Evolutionary conservation across 768 basidiomycete genomes (phyloP).

Genomic region (Lepiota venenata): DNA sequence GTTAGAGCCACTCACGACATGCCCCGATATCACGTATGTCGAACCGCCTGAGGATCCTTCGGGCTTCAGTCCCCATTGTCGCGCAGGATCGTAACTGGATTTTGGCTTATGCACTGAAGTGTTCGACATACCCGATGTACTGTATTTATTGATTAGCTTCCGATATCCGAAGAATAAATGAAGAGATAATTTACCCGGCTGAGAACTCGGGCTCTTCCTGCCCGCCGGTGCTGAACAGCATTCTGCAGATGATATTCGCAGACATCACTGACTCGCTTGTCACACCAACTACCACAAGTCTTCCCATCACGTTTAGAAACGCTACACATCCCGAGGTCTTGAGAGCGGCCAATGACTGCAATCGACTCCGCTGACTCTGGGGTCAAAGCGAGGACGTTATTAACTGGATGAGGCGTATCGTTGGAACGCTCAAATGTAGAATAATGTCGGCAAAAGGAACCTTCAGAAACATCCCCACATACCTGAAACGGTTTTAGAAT

Average conservation of each 20-base stretch:
- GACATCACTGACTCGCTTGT: constrained; percentile 79
- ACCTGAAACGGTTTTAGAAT: constrained; percentile 88
- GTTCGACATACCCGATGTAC: constrained; percentile 71
- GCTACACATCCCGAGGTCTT: constrained; percentile 83
- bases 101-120: constrained; percentile 49
- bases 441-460: constrained; percentile 5
- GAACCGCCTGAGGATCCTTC: constrained; percentile 36
- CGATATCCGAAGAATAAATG: neutral
- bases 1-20: constrained; percentile 54
- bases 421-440: constrained; percentile 33
- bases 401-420: constrained; percentile 68
- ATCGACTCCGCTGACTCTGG: constrained; percentile 81
- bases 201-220: constrained; percentile 85
- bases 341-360: constrained; percentile 79
- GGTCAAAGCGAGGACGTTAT: constrained; percentile 83
- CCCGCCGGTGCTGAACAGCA: constrained; percentile 72
- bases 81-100: constrained; percentile 59
- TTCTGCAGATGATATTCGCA: constrained; percentile 92
- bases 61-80: constrained; percentile 77
- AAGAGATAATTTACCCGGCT: constrained; percentile 52
- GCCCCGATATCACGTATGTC: constrained; percentile 83
- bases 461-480: constrained; percentile 15
- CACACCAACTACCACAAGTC: constrained; percentile 84
- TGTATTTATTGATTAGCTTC: constrained; percentile 22
- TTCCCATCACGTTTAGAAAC: constrained; percentile 79